These are phyloP conservation scores for Dalbergia oliveri DNA, from an alignment of 306 rosid species.

Conservation along the genomic window DNA sequence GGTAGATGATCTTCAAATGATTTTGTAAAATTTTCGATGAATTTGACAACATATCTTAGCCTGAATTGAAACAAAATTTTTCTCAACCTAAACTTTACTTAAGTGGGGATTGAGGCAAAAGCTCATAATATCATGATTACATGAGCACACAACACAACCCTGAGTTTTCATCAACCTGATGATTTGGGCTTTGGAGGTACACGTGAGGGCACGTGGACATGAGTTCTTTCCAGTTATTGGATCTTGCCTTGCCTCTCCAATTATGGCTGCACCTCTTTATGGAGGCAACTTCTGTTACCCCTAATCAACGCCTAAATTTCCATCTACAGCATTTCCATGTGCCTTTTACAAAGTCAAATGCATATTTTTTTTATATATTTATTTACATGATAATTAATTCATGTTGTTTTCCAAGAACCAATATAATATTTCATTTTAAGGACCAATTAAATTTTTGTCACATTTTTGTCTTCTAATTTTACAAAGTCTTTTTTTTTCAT, in stretches of 20 bases:
- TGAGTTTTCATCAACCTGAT: not conserved
- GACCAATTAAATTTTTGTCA: too few relatives aligned
- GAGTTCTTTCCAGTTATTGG: constrained; percentile 10
- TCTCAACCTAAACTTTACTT: too few relatives aligned
- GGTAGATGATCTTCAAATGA: too few relatives aligned
- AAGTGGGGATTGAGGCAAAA: not conserved
- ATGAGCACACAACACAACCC: not conserved
- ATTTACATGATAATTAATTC: too few relatives aligned
- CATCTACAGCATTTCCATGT: constrained; percentile 13
- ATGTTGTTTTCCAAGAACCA: too few relatives aligned
- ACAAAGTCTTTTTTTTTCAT: too few relatives aligned
- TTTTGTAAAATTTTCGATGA: too few relatives aligned
- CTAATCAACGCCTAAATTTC: constrained; percentile 41
- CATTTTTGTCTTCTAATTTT: too few relatives aligned
- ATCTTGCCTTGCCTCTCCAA: constrained; percentile 16
- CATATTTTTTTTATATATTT: not conserved
- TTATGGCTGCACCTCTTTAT: constrained; percentile 41
- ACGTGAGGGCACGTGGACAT: constrained; percentile 43
- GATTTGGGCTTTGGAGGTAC: constrained; percentile 8
- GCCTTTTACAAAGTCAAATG: not conserved
- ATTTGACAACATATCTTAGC: too few relatives aligned
- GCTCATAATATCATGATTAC: not conserved
- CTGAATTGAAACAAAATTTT: too few relatives aligned
- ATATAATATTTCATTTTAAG: too few relatives aligned
- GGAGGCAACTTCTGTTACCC: constrained; percentile 24